Conservation (phyloP, 345 rosid genomes). For the Laguncularia racemosa region DNA sequence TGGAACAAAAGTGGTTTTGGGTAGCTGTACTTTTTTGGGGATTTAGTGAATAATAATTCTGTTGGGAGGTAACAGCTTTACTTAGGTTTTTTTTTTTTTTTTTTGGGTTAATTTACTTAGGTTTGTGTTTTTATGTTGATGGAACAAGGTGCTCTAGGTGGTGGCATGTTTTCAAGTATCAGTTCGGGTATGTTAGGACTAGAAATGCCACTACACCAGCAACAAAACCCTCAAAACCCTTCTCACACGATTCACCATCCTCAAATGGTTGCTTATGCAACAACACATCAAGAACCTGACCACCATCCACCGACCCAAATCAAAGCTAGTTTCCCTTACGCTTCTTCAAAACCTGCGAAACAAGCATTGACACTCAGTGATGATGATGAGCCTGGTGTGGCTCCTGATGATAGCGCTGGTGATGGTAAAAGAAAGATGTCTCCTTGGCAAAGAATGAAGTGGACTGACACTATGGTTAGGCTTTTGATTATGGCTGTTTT, state of each 20-base stretch:
- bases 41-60: neutral
- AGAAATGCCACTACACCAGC: constrained; percentile 65
- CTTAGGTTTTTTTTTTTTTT: neutral
- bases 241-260: constrained; percentile 44
- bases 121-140: constrained; percentile 21
- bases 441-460: constrained; percentile 98
- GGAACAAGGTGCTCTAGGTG: constrained; percentile 56
- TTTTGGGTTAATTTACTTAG: neutral
- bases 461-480: constrained; percentile 91
- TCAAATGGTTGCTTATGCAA: constrained; percentile 36
- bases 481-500: constrained; percentile 78
- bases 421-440: constrained; percentile 55
- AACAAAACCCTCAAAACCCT: constrained; percentile 30
- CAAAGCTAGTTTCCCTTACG: constrained; percentile 31
- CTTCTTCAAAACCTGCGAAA: constrained; percentile 30
- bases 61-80: neutral
- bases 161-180: constrained; percentile 61
- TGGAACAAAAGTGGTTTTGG: neutral
- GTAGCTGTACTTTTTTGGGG: neutral
- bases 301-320: constrained; percentile 34
- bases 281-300: constrained; percentile 27
- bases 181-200: constrained; percentile 69
- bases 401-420: constrained; percentile 45
- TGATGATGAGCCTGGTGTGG: constrained; percentile 64
- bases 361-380: constrained; percentile 54